Base-by-base conservation (phyloP, 2,329 filamentous ascomycete genomes). In the Trematosphaeria pertusa region DNA sequence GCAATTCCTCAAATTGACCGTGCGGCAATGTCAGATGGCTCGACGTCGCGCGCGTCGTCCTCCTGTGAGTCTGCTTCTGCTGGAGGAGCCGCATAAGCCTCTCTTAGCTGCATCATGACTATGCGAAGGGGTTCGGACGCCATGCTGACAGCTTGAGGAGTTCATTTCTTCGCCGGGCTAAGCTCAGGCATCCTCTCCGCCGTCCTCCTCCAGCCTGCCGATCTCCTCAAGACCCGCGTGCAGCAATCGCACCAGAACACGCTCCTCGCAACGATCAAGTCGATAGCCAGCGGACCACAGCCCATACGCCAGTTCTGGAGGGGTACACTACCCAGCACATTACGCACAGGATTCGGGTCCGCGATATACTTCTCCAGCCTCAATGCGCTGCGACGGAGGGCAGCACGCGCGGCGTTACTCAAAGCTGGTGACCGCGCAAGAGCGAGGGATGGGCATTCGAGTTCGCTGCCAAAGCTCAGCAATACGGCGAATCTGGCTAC, bases 181-280 rank as follows among this genome's bases (percentile, higher is more conserved):
- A 84, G 85, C 64, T 97, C 92, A 6, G 94, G 94, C 62, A 81
- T 96, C 39, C 83, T 90, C 56, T 94, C 91, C 41, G 92, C 94
- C 44, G 86, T 96, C 49, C 85, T 97, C 44, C 83, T 99, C 12
- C 94, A 99, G 73, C 94, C 94, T 19, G 88, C 94, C 64, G 94
- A 99, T 74, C 86, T 99, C 3, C 85, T 99, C 69, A 99, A 99
- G 75, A 99, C 94, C 21, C 87, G 94, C 36, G 87, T 97, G 31
- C 94, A 99, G 70, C 94, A 97, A 73, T 90, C 89, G 24, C 85
- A 85, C 37, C 81, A 83, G 33, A 82, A 83, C 56, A 73, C 90
- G 2, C 82, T 97, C 46, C 72, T 83, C 42, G 76, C 78, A 18
- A 88, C 88, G 14, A 77, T 96, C 50, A 83, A 84, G 62, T 77